Percentiles rank a stretch among this genome's conserved stretches.
Conservation (phyloP, 2,329 filamentous ascomycete genomes). For the Seiridium unicorne region DNA sequence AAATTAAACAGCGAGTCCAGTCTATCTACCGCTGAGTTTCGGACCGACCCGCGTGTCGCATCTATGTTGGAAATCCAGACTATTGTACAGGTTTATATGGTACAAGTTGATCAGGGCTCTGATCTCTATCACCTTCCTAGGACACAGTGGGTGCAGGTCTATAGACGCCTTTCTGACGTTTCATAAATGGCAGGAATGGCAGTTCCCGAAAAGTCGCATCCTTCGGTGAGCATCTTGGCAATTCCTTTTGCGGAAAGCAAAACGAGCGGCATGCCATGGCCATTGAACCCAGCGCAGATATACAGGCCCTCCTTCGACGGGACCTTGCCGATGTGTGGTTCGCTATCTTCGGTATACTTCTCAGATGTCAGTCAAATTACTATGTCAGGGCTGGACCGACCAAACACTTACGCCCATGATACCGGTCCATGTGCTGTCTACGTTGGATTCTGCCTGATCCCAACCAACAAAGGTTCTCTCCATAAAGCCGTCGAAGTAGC, state of each 20-base stretch:
- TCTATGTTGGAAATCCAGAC: not conserved
- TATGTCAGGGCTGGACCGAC: no score
- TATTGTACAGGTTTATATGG: not conserved
- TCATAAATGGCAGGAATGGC: not conserved
- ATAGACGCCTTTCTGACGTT: not conserved
- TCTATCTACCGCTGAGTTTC: not conserved
- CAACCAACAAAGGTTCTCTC: constrained; percentile 42
- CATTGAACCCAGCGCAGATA: constrained; percentile 38
- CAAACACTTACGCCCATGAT: constrained; percentile 16
- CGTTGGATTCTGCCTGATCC: constrained; percentile 37
- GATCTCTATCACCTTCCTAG: not conserved
- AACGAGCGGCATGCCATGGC: constrained; percentile 40
- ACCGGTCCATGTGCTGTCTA: constrained; percentile 40
- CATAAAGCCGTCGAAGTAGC: constrained; percentile 45
- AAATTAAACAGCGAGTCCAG: no score
- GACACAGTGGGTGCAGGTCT: not conserved
- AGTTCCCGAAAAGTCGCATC: not conserved
- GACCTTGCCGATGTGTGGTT: constrained; percentile 31
- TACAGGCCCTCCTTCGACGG: constrained; percentile 30
- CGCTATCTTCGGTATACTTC: not conserved
- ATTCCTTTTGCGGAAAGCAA: constrained; percentile 31
- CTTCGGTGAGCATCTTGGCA: constrained; percentile 15
- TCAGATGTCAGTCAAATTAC: not conserved
- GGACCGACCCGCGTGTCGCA: not conserved
- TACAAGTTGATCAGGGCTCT: not conserved